These are phyloP conservation scores for Xerocomus spinulosus DNA, from an alignment of 768 basidiomycete genomes.

Conservation along the genomic window DNA sequence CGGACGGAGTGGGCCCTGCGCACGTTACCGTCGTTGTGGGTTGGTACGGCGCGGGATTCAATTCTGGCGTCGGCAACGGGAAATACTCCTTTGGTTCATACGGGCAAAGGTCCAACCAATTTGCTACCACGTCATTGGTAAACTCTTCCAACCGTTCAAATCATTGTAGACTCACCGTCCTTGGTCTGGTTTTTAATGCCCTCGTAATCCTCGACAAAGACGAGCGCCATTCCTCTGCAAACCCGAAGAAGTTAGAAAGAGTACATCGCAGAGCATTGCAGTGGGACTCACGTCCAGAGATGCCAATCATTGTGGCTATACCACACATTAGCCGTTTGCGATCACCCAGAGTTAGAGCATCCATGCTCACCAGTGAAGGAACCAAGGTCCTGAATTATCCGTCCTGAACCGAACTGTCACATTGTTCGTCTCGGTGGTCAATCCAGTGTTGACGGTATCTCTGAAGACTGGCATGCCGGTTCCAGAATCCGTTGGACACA, in stretches of 20 bases:
- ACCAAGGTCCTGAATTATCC: slow-evolving; percentile 49
- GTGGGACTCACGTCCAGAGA: slow-evolving; percentile 14
- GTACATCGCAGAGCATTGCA: no score
- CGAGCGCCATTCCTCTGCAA: slow-evolving; percentile 11
- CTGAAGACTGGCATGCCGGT: slow-evolving; percentile 47
- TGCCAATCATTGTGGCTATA: slow-evolving; percentile 17
- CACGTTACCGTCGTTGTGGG: no score
- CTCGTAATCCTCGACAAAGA: slow-evolving; percentile 8
- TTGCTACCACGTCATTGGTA: no score
- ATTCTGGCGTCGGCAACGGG: no score
- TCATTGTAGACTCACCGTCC: not conserved
- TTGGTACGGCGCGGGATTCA: no score
- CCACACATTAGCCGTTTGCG: not conserved
- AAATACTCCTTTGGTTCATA: no score
- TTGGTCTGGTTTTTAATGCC: not conserved
- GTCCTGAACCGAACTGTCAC: slow-evolving; percentile 45
- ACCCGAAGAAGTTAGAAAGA: not conserved
- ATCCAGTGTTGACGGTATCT: slow-evolving; percentile 37
- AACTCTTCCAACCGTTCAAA: no score
- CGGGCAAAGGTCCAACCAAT: no score
- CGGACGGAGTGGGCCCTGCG: no score
- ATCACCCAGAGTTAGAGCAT: not conserved
- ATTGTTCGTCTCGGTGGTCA: slow-evolving; percentile 4
- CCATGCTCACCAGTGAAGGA: slow-evolving; percentile 13
- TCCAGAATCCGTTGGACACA: slow-evolving; percentile 35